These are phyloP conservation scores for Phytophthora pini DNA, from an alignment of 352 stramenopile genomes.

Conservation along the genomic window DNA sequence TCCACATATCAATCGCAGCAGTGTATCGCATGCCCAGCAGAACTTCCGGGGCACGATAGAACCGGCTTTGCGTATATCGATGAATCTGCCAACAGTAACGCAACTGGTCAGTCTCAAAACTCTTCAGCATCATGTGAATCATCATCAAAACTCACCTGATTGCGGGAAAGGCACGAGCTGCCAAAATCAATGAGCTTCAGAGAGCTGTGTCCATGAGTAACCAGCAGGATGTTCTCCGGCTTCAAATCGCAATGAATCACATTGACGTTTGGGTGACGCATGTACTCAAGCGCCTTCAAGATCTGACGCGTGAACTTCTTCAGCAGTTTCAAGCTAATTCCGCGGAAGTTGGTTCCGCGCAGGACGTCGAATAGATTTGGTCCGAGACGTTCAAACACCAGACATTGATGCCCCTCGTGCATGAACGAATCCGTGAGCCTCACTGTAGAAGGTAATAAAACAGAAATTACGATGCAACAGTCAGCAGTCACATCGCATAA, in stretches of 20 bases:
- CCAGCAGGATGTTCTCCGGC: conserved; percentile 98
- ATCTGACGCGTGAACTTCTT: conserved; percentile 97
- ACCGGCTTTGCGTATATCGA: conserved; percentile 98
- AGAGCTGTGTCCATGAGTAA: conserved; percentile 93
- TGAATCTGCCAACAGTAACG: conserved; percentile 81
- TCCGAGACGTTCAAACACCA: conserved; percentile 98
- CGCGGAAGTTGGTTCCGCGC: conserved; percentile 93
- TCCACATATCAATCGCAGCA: conserved; percentile 91
- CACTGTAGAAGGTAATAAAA: conserved; percentile 53
- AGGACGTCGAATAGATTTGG: conserved; percentile 98
- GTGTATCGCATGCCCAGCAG: conserved; percentile 85
- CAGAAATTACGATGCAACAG: conserved; percentile 10
- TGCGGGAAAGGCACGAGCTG: conserved; percentile 95
- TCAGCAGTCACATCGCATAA: conserved; percentile 18
- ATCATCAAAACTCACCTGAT: conserved; percentile 57
- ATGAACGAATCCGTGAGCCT: conserved; percentile 96
- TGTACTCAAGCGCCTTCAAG: conserved; percentile 84
- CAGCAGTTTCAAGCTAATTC: conserved; percentile 94
- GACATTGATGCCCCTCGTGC: conserved; percentile 96
- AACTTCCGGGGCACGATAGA: conserved; percentile 95
- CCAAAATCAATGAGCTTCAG: conserved; percentile 99
- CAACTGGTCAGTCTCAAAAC: conserved; percentile 2
- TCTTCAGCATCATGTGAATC: background rate
- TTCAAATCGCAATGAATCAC: conserved; percentile 99
- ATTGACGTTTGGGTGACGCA: conserved; percentile 92